Conservation (phyloP, 306 rosid species). For the Oxytropis ochrocephala region DNA sequence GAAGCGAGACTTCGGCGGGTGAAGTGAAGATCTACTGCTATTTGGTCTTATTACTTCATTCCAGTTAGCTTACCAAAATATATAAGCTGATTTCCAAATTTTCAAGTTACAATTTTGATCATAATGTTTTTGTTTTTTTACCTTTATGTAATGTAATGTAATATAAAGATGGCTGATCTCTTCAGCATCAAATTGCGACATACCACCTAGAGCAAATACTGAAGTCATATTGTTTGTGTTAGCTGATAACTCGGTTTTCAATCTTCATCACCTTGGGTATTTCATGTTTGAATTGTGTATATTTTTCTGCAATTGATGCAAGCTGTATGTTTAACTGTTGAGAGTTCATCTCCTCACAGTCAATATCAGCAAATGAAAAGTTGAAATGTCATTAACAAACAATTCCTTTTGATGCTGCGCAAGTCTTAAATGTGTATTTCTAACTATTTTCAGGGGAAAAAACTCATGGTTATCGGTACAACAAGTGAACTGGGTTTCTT, state of each 20-base stretch:
- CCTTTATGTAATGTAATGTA: background rate
- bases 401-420: background rate
- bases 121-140: background rate
- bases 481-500: slow-evolving; percentile 84
- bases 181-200: background rate
- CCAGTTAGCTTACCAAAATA: background rate
- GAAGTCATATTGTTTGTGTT: slow-evolving; percentile 8
- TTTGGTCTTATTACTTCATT: background rate
- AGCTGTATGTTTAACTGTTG: slow-evolving; percentile 4
- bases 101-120: background rate
- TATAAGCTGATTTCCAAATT: background rate
- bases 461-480: slow-evolving; percentile 86
- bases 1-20: background rate
- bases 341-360: slow-evolving; percentile 17
- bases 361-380: slow-evolving; percentile 13
- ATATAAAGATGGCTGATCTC: background rate
- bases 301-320: slow-evolving; percentile 1
- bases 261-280: background rate
- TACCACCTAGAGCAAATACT: background rate
- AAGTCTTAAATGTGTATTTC: slow-evolving; percentile 3
- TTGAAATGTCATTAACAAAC: background rate
- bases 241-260: background rate
- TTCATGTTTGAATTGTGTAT: background rate
- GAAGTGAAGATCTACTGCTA: background rate
- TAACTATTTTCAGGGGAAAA: slow-evolving; percentile 65